Percentiles rank a stretch among this genome's conserved stretches.
phyloP scores from a whole-genome alignment of 2,329 filamentous ascomycete genomes.

The Exophiala alcalophila region DNA sequence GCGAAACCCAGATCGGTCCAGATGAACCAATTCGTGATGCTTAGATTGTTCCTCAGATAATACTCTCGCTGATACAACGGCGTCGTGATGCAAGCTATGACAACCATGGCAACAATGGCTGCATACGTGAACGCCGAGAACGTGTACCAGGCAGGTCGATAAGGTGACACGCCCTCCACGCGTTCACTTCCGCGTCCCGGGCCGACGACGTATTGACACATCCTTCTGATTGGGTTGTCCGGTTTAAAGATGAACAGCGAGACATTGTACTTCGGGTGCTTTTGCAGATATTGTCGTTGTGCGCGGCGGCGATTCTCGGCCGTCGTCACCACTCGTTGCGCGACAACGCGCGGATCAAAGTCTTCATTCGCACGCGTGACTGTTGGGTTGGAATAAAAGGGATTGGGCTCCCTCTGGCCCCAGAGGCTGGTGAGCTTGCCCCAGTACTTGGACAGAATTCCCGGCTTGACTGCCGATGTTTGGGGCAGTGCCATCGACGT shows the following conservation, averaged over 20 bases:
- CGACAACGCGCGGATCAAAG: constrained; percentile 81
- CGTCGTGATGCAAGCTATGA: constrained; percentile 90
- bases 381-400: constrained; percentile 84
- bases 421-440: constrained; percentile 56
- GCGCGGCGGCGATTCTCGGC: constrained; percentile 79
- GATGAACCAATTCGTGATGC: constrained; percentile 81
- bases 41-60: constrained; percentile 60
- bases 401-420: constrained; percentile 75
- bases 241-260: constrained; percentile 84
- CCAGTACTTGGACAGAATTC: constrained; percentile 61
- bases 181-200: constrained; percentile 83
- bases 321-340: constrained; percentile 81
- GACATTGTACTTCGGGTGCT: constrained; percentile 88
- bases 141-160: constrained; percentile 83
- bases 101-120: constrained; percentile 95
- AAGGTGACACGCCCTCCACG: constrained; percentile 84
- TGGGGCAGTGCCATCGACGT: constrained; percentile 34
- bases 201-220: constrained; percentile 87
- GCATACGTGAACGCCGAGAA: constrained; percentile 94
- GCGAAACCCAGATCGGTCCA: constrained; percentile 92
- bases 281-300: constrained; percentile 83
- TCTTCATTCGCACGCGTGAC: constrained; percentile 69
- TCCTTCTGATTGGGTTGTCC: constrained; percentile 69
- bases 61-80: constrained; percentile 91
- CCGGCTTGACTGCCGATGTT: constrained; percentile 52